Evolutionary conservation across 108 stramenopile species (phyloP).

Genomic region (Skeletonema grethae): DNA sequence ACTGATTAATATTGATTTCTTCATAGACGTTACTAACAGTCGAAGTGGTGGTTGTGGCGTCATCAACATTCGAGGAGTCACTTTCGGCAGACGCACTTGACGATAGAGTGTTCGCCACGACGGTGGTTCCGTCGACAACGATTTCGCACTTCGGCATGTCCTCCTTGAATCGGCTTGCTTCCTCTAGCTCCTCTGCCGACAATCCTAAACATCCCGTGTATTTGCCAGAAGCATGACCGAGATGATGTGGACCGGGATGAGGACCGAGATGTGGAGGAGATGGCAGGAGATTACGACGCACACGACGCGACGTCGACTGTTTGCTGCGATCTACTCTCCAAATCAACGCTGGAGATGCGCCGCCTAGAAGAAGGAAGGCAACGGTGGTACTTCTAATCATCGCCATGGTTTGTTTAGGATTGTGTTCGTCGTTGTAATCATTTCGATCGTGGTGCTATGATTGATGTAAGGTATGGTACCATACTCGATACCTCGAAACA

Average conservation of each 20-base stretch:
- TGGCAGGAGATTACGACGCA: not conserved
- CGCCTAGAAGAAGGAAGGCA: not conserved
- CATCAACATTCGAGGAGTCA: not conserved
- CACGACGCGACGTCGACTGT: not conserved
- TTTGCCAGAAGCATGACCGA: not conserved
- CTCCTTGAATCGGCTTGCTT: slow-evolving; percentile 22
- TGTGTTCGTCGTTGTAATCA: no score
- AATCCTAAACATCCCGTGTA: slow-evolving; percentile 33
- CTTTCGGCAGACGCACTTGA: not conserved
- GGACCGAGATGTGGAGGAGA: not conserved
- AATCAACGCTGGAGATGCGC: not conserved
- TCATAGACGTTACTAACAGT: not conserved
- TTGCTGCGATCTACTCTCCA: not conserved
- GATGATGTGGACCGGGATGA: not conserved
- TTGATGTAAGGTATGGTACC: no score
- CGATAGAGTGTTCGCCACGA: not conserved
- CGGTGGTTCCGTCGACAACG: slow-evolving; percentile 11
- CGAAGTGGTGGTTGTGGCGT: not conserved
- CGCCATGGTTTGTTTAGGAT: not conserved
- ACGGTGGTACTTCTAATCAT: not conserved
- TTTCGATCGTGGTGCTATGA: no score
- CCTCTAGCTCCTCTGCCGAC: slow-evolving; percentile 18
- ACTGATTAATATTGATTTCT: not conserved
- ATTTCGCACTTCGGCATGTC: slow-evolving; percentile 19
- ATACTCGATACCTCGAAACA: no score